A percentile compares a stretch with the other conserved stretches of the same genome.
phyloP scores from a whole-genome alignment of 768 basidiomycete genomes.

The Mycena crocata region DNA sequence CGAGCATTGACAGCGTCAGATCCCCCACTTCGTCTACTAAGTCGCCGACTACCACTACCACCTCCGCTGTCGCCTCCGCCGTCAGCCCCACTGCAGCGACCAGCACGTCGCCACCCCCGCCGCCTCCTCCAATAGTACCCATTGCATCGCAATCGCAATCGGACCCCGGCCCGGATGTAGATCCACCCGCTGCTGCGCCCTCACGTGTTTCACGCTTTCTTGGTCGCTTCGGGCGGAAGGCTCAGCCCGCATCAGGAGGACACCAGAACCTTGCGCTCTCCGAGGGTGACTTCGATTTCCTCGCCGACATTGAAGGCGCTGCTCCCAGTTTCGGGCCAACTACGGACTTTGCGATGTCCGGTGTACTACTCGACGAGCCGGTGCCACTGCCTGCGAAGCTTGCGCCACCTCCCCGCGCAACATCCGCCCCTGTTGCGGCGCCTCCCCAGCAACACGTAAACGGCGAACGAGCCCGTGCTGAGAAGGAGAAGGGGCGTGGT shows the following conservation, averaged over 20 bases:
- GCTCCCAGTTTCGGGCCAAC: background rate
- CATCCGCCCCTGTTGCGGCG: conserved; percentile 33
- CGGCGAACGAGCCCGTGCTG: conserved; percentile 21
- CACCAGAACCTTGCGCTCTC: conserved; percentile 74
- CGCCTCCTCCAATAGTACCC: conserved; percentile 29
- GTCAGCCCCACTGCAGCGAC: conserved; percentile 20
- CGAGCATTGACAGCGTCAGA: conserved; percentile 44
- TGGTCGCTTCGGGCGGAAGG: conserved; percentile 73
- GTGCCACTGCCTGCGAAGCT: conserved; percentile 56
- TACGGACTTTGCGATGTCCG: conserved; percentile 18
- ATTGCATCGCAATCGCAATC: conserved; percentile 14
- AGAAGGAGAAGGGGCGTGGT: background rate
- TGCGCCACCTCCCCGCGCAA: conserved; percentile 61
- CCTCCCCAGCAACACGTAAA: background rate
- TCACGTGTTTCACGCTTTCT: conserved; percentile 90
- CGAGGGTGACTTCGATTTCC: conserved; percentile 83
- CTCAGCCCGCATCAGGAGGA: conserved; percentile 46
- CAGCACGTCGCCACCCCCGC: conserved; percentile 27
- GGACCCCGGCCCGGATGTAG: conserved; percentile 34
- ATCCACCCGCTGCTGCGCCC: conserved; percentile 47
- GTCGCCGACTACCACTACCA: conserved; percentile 31
- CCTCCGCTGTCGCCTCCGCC: conserved; percentile 30
- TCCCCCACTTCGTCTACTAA: conserved; percentile 33
- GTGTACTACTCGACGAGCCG: conserved; percentile 42
- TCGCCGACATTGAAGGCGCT: conserved; percentile 65